Base-by-base conservation (phyloP, 257 asterid species). In the Coffea eugenioides region DNA sequence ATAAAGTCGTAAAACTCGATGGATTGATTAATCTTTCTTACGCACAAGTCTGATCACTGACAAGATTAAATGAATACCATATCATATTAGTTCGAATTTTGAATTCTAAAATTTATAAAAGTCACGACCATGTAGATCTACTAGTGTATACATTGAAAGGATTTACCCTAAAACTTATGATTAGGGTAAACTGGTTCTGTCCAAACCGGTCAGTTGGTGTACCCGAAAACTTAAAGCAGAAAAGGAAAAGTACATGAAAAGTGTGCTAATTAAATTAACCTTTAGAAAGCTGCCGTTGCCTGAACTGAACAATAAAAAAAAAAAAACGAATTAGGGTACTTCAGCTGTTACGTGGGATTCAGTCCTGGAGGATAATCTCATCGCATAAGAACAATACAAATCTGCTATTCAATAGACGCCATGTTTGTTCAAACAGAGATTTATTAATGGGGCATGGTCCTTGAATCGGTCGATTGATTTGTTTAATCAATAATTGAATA, bases 351-450 rank as follows among this genome's bases (percentile, higher is more conserved):
- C 14, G 57, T 75, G 78, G 48, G 39, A 57, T 75, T 75, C 54
- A 57, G 70, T 75, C 34, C 39, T 4, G 6, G 7, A 45, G 71
- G 72, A 45, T 76, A 14, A 65, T 62, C 79, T n/a, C 71, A 75
- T 75, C 8, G 25, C 15, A 21, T 27, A 56, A 15, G 8, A 74
- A 74, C 36, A 16, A 74, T 36, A 57, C 23, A 16, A 75, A 51
- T 25, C 23, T 27, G 45, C 70, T 27, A 65, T 34, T 3, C 14
- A 65, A 8, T 3, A 64, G 39, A 18, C 69, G 11, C 69, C 15
- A 25, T 25, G 10, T 25, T 39, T 3, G 39, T 36, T 56, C 52
- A 10, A 23, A n/a, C 45, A 61, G 27, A 8, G 51, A 25, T 27
- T 51, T 69, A 64, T 76, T 36, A 76, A 43, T 76, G 15, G 20